Base-by-base conservation (phyloP, 2,329 filamentous ascomycete species). In the Cercospora zeina region DNA sequence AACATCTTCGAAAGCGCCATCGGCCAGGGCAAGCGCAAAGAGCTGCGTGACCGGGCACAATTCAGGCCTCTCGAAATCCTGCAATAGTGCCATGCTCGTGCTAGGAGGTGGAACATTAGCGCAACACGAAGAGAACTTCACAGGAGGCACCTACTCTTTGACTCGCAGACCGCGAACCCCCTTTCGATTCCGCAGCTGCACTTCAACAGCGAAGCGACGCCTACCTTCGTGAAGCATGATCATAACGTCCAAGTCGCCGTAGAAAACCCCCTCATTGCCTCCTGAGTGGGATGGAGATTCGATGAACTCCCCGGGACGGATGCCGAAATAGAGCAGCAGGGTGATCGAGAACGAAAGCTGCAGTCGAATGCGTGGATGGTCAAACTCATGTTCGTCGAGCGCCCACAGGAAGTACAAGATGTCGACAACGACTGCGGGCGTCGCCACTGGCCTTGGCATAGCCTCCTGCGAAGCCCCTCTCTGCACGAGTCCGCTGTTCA, bases 341-440 rank as follows among this genome's bases (percentile, higher is more conserved):
- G 19, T n/a, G 19, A 50, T 14, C 11, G 47, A 19, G n/a, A 50
- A 13, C 47, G 47, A 50, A 13, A 50, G 21, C 21, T 50, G 47
- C 11, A 50, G 47, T 13, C 47, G 21, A 4, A 27, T 27, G 19
- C 47, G 14, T 30, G 47, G 47, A 50, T 50, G 47, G 14, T 19
- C 16, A 14, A 50, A 19, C 14, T 50, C 21, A n/a, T 24, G 16
- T 27, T 50, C n/a, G 21, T 50, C 47, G 47, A 21, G 24, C 11
- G 47, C 47, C 47, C 47, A 50, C 19, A 50, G 47, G 47, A 50
- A 50, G 47, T 50, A 50, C 47, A 50, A n/a, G 19, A 50, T 21
- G 24, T 50, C 47, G 19, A 50, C 16, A 9, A 31, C 30, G 30
- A 31, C 30, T 9, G 30, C 30, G 30, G 30, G 30, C 30, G 30